These are phyloP conservation scores for Amphicarpaea edgeworthii DNA, from an alignment of 306 rosid species.

Conservation along the genomic window DNA sequence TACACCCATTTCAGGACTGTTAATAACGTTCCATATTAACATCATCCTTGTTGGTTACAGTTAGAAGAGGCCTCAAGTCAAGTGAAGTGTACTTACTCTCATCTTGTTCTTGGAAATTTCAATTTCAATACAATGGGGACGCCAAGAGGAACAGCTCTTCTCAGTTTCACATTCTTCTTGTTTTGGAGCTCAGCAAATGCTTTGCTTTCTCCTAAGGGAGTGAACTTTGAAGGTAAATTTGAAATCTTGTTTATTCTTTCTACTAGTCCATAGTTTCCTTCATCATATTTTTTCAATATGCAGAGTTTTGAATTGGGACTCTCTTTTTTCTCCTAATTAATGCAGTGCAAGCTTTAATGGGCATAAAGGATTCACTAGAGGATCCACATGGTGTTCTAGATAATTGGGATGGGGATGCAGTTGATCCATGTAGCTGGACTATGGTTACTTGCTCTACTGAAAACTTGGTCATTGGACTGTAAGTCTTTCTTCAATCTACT, in stretches of 20 bases:
- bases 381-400: slow-evolving; percentile 97
- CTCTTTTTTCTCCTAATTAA: no score
- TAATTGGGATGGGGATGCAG: slow-evolving; percentile 95
- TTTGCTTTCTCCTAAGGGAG: slow-evolving; percentile 93
- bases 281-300: slow-evolving; percentile 15
- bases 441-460: slow-evolving; percentile 98
- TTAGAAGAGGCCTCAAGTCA: slow-evolving; percentile 41
- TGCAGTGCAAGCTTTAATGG: slow-evolving; percentile 95
- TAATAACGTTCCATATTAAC: slow-evolving; percentile 45
- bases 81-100: slow-evolving; percentile 38
- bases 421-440: slow-evolving; percentile 99
- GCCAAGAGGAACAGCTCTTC: slow-evolving; percentile 54
- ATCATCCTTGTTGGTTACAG: slow-evolving; percentile 41
- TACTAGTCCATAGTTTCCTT: slow-evolving; percentile 13
- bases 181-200: slow-evolving; percentile 64
- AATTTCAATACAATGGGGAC: slow-evolving; percentile 55
- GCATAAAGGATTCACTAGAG: slow-evolving; percentile 66
- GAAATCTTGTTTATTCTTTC: slow-evolving; percentile 6
- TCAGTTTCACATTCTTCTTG: slow-evolving; percentile 61
- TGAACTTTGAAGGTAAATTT: slow-evolving; percentile 89
- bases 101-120: slow-evolving; percentile 50
- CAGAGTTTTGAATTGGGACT: slow-evolving; percentile 50
- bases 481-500: slow-evolving; percentile 49
- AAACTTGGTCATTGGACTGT: slow-evolving; percentile 86
- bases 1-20: slow-evolving; percentile 50